Evolutionary conservation across 352 stramenopile genomes (phyloP).

Genomic region (Albugo laibachii): DNA sequence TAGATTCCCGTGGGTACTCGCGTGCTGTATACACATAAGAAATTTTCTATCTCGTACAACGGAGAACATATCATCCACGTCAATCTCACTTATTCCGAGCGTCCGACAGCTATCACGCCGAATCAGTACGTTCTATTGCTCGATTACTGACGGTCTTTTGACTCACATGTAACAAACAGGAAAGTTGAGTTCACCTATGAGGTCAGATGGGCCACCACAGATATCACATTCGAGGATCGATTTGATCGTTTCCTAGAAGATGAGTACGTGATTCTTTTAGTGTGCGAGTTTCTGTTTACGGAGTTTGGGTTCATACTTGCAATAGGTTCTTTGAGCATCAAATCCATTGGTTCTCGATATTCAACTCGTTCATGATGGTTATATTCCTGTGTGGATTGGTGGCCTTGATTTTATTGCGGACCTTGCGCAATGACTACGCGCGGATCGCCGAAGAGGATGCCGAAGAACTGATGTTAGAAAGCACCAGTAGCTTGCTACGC

Average conservation of each 20-base stretch:
- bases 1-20: constrained; percentile 54
- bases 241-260: constrained; percentile 98
- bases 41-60: constrained; percentile 94
- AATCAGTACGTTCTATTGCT: constrained; percentile 28
- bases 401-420: constrained; percentile 85
- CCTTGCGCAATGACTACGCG: constrained; percentile 88
- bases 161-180: constrained; percentile 6
- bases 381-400: constrained; percentile 91
- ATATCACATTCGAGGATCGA: constrained; percentile 86
- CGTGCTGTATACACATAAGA: constrained; percentile 93
- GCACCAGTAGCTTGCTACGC: constrained; percentile 53
- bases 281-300: not conserved
- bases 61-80: constrained; percentile 94
- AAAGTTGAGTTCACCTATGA: constrained; percentile 89
- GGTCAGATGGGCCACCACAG: constrained; percentile 82
- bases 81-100: constrained; percentile 90
- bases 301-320: not conserved
- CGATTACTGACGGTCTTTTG: not conserved
- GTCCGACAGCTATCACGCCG: constrained; percentile 61
- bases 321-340: constrained; percentile 96
- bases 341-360: constrained; percentile 97
- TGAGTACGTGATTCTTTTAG: constrained; percentile 23
- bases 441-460: constrained; percentile 77
- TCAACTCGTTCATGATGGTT: constrained; percentile 97
- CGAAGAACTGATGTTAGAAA: constrained; percentile 66